A percentile compares a stretch with the other conserved stretches of the same genome.
These are phyloP conservation scores for Coemansia sp. DNA, from an alignment of 192 early-diverging fungal genomes.

Conservation along the genomic window DNA sequence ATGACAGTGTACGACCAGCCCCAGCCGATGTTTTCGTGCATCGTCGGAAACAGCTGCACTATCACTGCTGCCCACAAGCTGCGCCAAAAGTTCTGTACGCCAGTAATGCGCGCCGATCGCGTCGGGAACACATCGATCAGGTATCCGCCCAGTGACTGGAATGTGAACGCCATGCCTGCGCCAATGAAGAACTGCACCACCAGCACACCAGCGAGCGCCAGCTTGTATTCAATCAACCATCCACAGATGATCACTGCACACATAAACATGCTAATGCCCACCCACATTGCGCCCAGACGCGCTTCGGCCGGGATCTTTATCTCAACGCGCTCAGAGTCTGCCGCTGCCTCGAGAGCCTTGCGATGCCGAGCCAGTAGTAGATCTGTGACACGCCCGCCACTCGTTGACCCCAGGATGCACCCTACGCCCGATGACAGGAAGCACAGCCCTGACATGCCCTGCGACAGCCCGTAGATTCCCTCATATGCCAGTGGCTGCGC, in stretches of 20 bases:
- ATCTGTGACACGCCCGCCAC: conserved; percentile 50
- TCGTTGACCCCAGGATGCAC: conserved; percentile 36
- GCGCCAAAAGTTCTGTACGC: conserved; percentile 54
- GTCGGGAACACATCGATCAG: conserved; percentile 54
- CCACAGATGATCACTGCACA: conserved; percentile 24
- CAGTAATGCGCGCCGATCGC: conserved; percentile 45
- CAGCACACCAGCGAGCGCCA: conserved; percentile 38
- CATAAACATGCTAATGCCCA: conserved; percentile 36
- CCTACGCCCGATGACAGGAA: conserved; percentile 56
- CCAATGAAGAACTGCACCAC: conserved; percentile 45
- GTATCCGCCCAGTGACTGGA: conserved; percentile 46
- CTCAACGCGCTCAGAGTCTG: neutral
- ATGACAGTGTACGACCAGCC: conserved; percentile 48
- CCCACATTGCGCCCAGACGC: conserved; percentile 41
- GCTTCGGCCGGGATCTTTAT: conserved; percentile 26
- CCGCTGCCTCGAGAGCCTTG: neutral
- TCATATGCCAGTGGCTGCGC: conserved; percentile 49
- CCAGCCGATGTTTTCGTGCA: conserved; percentile 48
- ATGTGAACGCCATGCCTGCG: conserved; percentile 43
- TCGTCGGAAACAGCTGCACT: conserved; percentile 47
- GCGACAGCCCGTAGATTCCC: conserved; percentile 41
- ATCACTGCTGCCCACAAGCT: conserved; percentile 44
- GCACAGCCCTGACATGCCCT: conserved; percentile 51
- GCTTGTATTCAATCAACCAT: conserved; percentile 38
- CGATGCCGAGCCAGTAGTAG: conserved; percentile 18